Conservation (phyloP, 2,329 filamentous ascomycete genomes). For the Nemania sp. region DNA sequence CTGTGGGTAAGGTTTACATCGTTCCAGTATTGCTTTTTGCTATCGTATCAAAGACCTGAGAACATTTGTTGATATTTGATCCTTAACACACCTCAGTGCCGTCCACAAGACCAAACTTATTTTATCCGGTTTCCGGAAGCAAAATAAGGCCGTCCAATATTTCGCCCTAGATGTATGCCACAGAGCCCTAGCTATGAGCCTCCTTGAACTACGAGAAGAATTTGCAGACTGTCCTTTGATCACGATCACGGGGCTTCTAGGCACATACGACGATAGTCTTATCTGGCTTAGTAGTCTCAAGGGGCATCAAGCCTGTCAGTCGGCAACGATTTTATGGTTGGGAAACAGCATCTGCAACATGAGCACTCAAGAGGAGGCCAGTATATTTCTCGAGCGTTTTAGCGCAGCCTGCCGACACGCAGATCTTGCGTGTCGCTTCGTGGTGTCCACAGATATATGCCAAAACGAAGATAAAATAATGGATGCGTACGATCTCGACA, state of each 20-base stretch:
- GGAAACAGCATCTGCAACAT: constrained; percentile 17
- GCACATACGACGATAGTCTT: constrained; percentile 19
- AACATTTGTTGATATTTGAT: background rate
- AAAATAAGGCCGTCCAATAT: constrained; percentile 9
- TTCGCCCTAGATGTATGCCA: constrained; percentile 11
- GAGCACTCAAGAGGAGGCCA: background rate
- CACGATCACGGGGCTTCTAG: constrained; percentile 13
- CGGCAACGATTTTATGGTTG: constrained; percentile 15
- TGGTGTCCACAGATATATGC: constrained; percentile 11
- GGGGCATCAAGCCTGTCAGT: background rate
- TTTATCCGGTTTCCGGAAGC: constrained; percentile 7
- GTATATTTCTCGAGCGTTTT: constrained; percentile 10
- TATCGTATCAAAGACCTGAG: background rate
- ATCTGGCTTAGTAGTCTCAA: constrained; percentile 7
- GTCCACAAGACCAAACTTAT: constrained; percentile 15
- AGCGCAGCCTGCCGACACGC: background rate
- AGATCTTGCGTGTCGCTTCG: constrained; percentile 8
- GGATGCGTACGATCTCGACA: background rate
- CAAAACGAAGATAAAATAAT: constrained; percentile 2
- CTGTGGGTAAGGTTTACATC: constrained; percentile 5
- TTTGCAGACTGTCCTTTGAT: constrained; percentile 5
- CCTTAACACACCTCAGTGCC: background rate
- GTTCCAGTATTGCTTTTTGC: background rate
- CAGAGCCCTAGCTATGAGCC: constrained; percentile 1
- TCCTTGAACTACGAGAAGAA: background rate